Percentiles rank a stretch among this genome's conserved stretches.
These are phyloP conservation scores for Haematococcus sp. DNA, from an alignment of 139 green algal genomes.

Conservation along the genomic window DNA sequence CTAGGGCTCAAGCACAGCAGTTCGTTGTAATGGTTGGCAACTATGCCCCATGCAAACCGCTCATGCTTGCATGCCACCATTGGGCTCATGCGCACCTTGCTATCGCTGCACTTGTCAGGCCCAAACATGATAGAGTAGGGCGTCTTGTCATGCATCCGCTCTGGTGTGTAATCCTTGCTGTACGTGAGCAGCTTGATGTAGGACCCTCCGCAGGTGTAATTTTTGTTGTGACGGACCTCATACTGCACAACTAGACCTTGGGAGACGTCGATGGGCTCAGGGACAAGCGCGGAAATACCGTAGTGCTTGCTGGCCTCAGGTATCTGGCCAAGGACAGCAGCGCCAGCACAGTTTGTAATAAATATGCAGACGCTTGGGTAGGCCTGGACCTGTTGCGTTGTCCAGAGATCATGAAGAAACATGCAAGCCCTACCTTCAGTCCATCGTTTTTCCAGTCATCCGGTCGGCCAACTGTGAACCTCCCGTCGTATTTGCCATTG, in stretches of 20 bases:
- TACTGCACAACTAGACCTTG: constrained; percentile 83
- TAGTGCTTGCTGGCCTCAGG: constrained; percentile 77
- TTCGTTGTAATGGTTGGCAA: background rate
- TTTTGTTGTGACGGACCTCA: constrained; percentile 73
- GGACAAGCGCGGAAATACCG: constrained; percentile 61
- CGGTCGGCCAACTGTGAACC: too few relatives aligned
- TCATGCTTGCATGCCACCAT: too few relatives aligned
- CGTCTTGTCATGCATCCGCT: constrained; percentile 15
- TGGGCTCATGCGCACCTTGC: too few relatives aligned
- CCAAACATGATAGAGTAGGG: constrained; percentile 95
- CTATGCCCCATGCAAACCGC: background rate
- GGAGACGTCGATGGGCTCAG: constrained; percentile 48
- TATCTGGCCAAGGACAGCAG: constrained; percentile 42
- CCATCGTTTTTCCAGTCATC: constrained; percentile 13
- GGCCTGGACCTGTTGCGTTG: background rate
- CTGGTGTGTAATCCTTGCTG: background rate
- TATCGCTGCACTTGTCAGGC: constrained; percentile 82
- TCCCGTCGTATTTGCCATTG: too few relatives aligned
- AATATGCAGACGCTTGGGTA: background rate
- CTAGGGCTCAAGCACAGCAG: background rate
- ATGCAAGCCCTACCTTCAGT: constrained; percentile 25
- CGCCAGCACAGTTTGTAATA: background rate
- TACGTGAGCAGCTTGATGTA: constrained; percentile 91
- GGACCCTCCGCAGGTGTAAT: constrained; percentile 76
- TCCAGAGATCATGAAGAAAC: background rate